Evolutionary conservation across 2,329 filamentous ascomycete species (phyloP), one percentile per base, ranked within the genome.

Genomic region (Orbilia quercus): DNA sequence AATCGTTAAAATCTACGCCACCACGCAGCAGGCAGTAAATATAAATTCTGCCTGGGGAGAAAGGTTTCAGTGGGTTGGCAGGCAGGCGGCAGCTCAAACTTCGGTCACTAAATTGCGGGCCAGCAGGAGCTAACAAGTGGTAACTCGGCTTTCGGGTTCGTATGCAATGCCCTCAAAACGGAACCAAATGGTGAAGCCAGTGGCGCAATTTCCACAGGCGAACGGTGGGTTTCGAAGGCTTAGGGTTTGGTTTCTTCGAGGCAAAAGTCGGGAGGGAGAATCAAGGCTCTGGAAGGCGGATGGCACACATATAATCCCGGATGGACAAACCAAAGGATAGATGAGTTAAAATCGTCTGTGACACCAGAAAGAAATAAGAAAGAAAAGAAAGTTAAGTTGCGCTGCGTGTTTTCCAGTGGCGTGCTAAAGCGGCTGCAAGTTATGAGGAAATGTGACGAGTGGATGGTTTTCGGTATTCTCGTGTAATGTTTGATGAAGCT

Each of bases 191-290:
- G 48, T 70, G 54, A 70, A 62, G 65, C 65, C 65, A 57, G 66
- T 71, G 66, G 66, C 58, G 66, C 59, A 71, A 71, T 71, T 71
- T 71, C 66, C 66, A 64, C 66, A 71, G 66, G 58, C 66, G 66
- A 64, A 64, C 66, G 66, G 66, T 64, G 66, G 44, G 53, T 71
- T 71, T 53, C 48, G 54, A 51, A 64, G 66, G 51, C 53, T 64
- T 71, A 18, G 59, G 51, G 58, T 22, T 57, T 53, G 47, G 22
- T 31, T n/a, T 58, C 59, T 71, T 58, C 45, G 48, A 50, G 65
- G 57, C 65, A 63, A 58, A 69, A 48, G 40, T 40, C 23, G 58
- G 64, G 38, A 69, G 55, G 48, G 28, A 31, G 28, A 9, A 60
- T 60, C 22, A 42, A 60, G 62, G 50, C 36, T 23, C 50, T 57